Base-by-base conservation (phyloP, 106 monocot species). In the Agapanthus africanus region DNA sequence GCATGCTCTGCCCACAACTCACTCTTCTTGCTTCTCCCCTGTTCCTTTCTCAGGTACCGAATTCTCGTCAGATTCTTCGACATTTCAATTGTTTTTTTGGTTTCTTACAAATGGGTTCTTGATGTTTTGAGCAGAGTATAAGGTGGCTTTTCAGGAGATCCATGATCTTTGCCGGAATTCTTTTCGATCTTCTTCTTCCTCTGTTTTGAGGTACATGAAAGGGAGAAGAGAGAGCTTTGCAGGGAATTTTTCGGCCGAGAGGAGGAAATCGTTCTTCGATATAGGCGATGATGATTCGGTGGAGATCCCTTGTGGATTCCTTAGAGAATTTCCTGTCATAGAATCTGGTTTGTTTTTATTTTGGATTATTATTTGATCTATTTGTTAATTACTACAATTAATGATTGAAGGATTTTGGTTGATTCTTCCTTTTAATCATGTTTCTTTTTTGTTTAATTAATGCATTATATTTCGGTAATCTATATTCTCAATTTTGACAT, bases 291-390 rank as follows among this genome's bases (percentile, higher is more conserved):
- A 40, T 27, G 25, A 65, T 38, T 21, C 16, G 16, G 34, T 21
- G 42, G 42, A 68, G 34, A 68, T 95, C 46, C 91, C 95, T 6
- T 95, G 95, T 63, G 95, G 95, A 31, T 88, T 95, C 78, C 69
- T 91, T 41, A 65, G 41, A 28, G 77, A 84, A 78, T 91, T 95
- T 66, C 86, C 85, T 19, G 16, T 88, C 57, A 49, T 7, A 35
- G 34, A 81, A 59, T 78, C 79, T 18, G 95, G 95, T 95, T 26
- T 10, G 77, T 74, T 56, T 22, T 57, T 23, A 13, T 35, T 61
- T 61, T 52, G n/a, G n/a, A n/a, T n/a, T n/a, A n/a, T n/a, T n/a
- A n/a, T n/a, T n/a, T n/a, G n/a, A n/a, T n/a, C n/a, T n/a, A n/a
- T 4, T 25, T 22, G 52, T 44, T 44, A 44, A 14, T 44, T 44